Base-by-base conservation (phyloP, 768 basidiomycete genomes). In the Pulveroboletus sp. region DNA sequence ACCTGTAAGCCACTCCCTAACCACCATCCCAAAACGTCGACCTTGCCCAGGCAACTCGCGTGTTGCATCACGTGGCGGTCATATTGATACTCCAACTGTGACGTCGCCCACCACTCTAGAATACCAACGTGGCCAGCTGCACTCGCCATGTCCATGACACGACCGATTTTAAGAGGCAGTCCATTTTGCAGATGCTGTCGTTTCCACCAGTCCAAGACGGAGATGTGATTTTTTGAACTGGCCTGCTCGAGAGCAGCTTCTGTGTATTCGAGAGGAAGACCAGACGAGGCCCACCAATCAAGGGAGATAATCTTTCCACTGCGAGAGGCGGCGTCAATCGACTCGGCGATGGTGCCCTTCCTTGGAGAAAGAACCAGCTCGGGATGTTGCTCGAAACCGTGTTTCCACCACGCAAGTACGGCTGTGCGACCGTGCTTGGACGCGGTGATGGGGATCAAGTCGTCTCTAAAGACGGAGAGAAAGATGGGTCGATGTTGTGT, bases 1-100 rank as follows among this genome's bases (percentile, higher is more conserved):
- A 92, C 69, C 58, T 87, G 85, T 33, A 91, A 65, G 10, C 87
- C 88, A 53, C 85, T 87, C 21, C 79, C 77, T 38, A 85, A 63
- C 90, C 90, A 92, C 90, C 90, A 93, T 57, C 87, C 73, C 52
- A 93, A 68, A 19, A 90, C 85, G 21, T 88, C 81, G 11, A 90
- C 79, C 67, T 82, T 88, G 17, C 90, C 90, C 46, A 84, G 78
- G 68, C 83, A 85, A 53, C 85, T 87, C 2, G 90, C 88, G 51
- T 87, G 82, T 50, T 88, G 81, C 55, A 92, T 70, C 24, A 87
- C 87, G 53, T 83, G 78, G 36, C 79, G 77, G 60, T 91, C 88
- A 66, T 90, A 89, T 59, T 87, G 87, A 52, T 80, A 79, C 38
- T 90, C 88, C 33, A 90, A 74, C 50, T 84, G 81, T 1, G 87